phyloP scores from a whole-genome alignment of 2,329 filamentous ascomycete species.

The Periconia sp. region DNA sequence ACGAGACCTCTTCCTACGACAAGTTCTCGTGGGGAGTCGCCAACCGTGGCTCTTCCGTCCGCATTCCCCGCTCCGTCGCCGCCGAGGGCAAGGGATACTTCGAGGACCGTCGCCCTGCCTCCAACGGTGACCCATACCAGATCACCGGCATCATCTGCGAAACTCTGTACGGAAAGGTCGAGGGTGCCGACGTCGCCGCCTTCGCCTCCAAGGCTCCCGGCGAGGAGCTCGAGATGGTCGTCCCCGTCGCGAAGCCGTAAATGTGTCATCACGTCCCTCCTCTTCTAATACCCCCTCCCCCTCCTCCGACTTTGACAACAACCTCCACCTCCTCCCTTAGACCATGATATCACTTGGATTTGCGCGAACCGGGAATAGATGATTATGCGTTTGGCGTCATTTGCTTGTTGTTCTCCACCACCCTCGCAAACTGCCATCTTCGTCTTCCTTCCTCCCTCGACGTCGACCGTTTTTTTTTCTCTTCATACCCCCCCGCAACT shows the following conservation, averaged over 20 bases:
- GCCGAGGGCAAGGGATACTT: constrained; percentile 95
- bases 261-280: neutral
- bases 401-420: neutral
- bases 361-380: neutral
- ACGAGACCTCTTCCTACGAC: constrained; percentile 94
- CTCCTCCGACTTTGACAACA: neutral
- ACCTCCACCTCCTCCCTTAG: neutral
- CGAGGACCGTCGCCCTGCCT: constrained; percentile 68
- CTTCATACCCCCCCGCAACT: neutral
- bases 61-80: constrained; percentile 83
- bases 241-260: constrained; percentile 17
- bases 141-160: constrained; percentile 80
- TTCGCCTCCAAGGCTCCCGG: constrained; percentile 35
- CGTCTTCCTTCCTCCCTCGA: neutral
- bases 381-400: neutral
- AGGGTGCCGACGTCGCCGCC: constrained; percentile 50
- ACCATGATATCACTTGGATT: neutral
- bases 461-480: neutral
- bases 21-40: constrained; percentile 92
- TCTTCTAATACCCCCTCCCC: neutral
- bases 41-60: constrained; percentile 92
- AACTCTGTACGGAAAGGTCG: constrained; percentile 58
- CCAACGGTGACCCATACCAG: constrained; percentile 86
- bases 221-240: constrained; percentile 33
- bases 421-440: too few relatives aligned